Conservation (phyloP, 1,139 yeast species). For the Insectozyma bohioensis region DNA sequence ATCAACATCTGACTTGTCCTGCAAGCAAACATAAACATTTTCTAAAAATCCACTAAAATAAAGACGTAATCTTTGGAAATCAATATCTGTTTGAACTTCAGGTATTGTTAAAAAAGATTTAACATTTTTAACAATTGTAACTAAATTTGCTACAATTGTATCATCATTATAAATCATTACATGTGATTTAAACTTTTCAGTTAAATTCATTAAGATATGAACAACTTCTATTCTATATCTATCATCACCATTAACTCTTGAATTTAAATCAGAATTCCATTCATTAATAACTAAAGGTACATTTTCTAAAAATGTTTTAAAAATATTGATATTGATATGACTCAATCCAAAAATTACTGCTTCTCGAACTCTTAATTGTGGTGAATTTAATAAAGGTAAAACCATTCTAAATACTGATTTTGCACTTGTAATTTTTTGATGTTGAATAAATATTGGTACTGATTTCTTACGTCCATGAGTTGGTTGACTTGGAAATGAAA, state of each 20-base stretch:
- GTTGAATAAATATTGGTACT: constrained; percentile 78
- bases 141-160: constrained; percentile 65
- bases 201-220: constrained; percentile 69
- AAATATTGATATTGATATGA: constrained; percentile 86
- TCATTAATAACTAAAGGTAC: constrained; percentile 61
- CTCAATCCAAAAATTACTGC: constrained; percentile 86
- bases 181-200: constrained; percentile 55
- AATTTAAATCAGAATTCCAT: constrained; percentile 45
- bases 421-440: constrained; percentile 91
- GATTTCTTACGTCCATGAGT: constrained; percentile 71
- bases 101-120: constrained; percentile 61
- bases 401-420: constrained; percentile 87
- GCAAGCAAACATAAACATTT: constrained; percentile 58
- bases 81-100: constrained; percentile 63
- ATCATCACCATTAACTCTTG: constrained; percentile 41
- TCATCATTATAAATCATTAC: constrained; percentile 60
- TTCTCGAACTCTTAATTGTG: constrained; percentile 72
- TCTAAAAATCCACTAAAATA: constrained; percentile 80
- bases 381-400: constrained; percentile 72
- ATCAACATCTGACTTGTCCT: constrained; percentile 37
- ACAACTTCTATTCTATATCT: constrained; percentile 72
- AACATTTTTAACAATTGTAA: constrained; percentile 62
- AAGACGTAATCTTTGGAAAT: constrained; percentile 73
- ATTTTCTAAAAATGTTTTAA: constrained; percentile 77
- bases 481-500: constrained; percentile 59